Evolutionary conservation across 176 grass and related monocot species (phyloP).

Genomic region (Thalia dealbata): DNA sequence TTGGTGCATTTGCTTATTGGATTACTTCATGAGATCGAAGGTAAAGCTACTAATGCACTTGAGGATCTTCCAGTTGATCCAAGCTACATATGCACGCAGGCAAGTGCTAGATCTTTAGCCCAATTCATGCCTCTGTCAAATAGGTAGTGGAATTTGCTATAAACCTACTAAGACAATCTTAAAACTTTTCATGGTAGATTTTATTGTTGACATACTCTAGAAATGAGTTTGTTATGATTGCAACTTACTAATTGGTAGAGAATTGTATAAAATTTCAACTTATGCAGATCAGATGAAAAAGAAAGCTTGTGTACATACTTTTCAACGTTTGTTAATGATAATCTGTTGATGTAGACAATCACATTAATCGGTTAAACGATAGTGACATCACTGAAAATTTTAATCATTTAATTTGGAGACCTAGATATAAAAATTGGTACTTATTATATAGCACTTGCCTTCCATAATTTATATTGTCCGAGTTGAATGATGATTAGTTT

Average conservation of each 20-base stretch:
- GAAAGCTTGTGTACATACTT: neutral
- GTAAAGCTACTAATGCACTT: conserved; percentile 59
- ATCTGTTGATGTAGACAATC: too few relatives aligned
- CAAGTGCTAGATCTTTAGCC: conserved; percentile 9
- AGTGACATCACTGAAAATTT: too few relatives aligned
- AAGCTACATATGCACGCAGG: conserved; percentile 77
- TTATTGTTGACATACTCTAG: neutral
- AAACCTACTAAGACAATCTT: neutral
- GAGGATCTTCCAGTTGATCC: conserved; percentile 84
- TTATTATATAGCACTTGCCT: too few relatives aligned
- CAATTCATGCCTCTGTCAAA: neutral
- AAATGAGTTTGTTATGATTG: neutral
- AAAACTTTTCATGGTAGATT: neutral
- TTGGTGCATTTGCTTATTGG: conserved; percentile 77
- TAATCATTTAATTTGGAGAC: too few relatives aligned
- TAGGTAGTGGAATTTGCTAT: too few relatives aligned
- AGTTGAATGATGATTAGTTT: too few relatives aligned
- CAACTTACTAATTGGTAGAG: neutral
- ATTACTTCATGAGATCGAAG: conserved; percentile 72
- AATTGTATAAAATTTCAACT: neutral
- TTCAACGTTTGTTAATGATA: neutral
- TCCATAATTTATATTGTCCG: too few relatives aligned
- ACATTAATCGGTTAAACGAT: neutral
- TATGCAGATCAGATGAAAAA: neutral
- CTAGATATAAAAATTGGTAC: too few relatives aligned